Conservation (phyloP, 169 alveolate genomes). For the Babesia caballi region DNA sequence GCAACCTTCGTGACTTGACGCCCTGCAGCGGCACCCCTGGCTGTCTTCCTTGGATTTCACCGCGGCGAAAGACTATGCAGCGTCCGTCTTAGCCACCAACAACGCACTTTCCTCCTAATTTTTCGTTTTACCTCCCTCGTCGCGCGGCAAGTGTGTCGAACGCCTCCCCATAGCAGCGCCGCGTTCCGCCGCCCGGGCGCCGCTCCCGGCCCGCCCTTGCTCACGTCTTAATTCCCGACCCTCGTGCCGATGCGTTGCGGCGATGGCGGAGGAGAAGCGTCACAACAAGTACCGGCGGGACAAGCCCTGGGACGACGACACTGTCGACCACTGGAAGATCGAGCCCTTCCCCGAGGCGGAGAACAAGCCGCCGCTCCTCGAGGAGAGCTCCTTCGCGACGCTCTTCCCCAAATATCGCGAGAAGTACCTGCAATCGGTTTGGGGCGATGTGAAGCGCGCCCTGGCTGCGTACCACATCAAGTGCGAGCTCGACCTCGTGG, state of each 20-base stretch:
- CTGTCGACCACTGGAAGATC: slow-evolving; percentile 97
- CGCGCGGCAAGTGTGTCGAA: not conserved
- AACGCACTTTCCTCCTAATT: not conserved
- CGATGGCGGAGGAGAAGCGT: slow-evolving; percentile 61
- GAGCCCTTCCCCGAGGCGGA: slow-evolving; percentile 85
- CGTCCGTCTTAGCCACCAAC: not conserved
- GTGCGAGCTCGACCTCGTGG: slow-evolving; percentile 94
- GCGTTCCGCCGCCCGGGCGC: not conserved
- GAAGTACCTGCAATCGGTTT: slow-evolving; percentile 93
- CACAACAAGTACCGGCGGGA: slow-evolving; percentile 91
- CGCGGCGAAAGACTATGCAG: not conserved
- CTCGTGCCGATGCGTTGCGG: not conserved
- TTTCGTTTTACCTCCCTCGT: not conserved
- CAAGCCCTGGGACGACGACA: slow-evolving; percentile 99
- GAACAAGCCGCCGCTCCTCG: slow-evolving; percentile 78
- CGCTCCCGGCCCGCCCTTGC: not conserved
- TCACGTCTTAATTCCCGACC: not conserved
- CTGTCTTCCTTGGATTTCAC: not conserved
- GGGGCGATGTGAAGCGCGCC: slow-evolving; percentile 92
- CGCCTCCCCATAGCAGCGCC: slow-evolving; percentile 2
- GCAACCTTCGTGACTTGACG: not conserved
- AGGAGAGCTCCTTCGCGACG: slow-evolving; percentile 96
- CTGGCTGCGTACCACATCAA: slow-evolving; percentile 86
- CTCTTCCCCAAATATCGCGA: slow-evolving; percentile 98
- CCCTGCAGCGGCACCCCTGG: not conserved